phyloP scores from a whole-genome alignment of 2,329 filamentous ascomycete species.

The Achaetomium macrosporum region DNA sequence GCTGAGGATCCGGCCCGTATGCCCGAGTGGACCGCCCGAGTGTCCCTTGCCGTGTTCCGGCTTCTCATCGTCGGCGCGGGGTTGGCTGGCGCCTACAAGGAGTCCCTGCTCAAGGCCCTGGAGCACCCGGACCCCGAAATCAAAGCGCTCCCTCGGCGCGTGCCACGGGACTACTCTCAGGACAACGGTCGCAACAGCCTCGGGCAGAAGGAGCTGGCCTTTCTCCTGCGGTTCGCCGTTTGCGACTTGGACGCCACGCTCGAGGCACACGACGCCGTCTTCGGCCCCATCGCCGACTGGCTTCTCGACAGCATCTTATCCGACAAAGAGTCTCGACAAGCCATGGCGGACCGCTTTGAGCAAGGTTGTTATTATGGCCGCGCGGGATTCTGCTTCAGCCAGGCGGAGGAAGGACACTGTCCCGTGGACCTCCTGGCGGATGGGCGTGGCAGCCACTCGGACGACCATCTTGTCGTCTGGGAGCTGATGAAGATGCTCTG shows the following conservation, averaged over 20 bases:
- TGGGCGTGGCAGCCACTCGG: neutral
- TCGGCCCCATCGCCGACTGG: conserved; percentile 1
- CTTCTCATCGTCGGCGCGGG: conserved; percentile 4
- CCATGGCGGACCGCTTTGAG: neutral
- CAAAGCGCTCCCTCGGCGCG: neutral
- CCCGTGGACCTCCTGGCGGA: neutral
- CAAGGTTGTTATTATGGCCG: neutral
- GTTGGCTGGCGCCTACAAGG: conserved; percentile 5
- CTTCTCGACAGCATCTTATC: conserved; percentile 2
- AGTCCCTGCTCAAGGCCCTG: conserved; percentile 2
- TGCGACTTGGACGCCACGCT: neutral
- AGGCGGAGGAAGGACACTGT: neutral
- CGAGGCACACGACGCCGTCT: conserved; percentile 5
- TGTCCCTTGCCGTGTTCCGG: neutral
- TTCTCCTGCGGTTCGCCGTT: neutral
- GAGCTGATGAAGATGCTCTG: conserved; percentile 9
- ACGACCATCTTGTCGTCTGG: conserved; percentile 6
- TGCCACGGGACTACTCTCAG: too few species aligned
- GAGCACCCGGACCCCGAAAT: neutral
- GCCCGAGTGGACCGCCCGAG: neutral
- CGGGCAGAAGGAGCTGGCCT: neutral
- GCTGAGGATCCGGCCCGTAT: neutral
- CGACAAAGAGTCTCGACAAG: neutral
- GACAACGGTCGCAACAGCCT: neutral
- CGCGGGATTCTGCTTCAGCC: neutral